phyloP scores from a whole-genome alignment of 176 grass and related monocot species.

The Pontederia crassipes region DNA sequence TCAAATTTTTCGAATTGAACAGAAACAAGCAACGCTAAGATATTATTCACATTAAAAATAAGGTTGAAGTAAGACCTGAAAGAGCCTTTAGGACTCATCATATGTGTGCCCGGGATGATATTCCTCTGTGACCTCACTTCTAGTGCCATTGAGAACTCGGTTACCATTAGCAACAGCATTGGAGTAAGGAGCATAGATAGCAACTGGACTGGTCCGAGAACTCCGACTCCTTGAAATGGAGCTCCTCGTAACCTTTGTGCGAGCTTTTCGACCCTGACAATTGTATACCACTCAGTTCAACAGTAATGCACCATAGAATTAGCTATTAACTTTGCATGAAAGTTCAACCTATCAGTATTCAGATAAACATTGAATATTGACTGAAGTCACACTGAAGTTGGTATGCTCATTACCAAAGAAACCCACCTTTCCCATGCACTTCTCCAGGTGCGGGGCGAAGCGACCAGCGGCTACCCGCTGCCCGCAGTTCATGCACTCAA shows the following conservation, averaged over 20 bases:
- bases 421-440: slow-evolving; percentile 97
- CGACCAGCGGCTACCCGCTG: slow-evolving; percentile 62
- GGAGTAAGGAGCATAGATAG: slow-evolving; percentile 48
- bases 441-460: slow-evolving; percentile 93
- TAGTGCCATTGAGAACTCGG: slow-evolving; percentile 35
- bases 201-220: slow-evolving; percentile 34
- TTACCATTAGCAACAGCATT: slow-evolving; percentile 11
- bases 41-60: background rate
- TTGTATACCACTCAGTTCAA: background rate
- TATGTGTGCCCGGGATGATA: slow-evolving; percentile 32
- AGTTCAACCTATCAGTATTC: background rate
- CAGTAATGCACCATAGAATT: background rate
- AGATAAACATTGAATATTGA: background rate
- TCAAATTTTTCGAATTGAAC: too few species aligned
- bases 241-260: slow-evolving; percentile 61
- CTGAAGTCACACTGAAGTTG: background rate
- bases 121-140: slow-evolving; percentile 22
- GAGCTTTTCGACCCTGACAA: slow-evolving; percentile 75
- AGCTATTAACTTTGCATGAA: background rate
- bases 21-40: too few species aligned
- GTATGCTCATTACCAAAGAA: background rate
- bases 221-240: slow-evolving; percentile 52
- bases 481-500: slow-evolving; percentile 92
- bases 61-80: background rate
- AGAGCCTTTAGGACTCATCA: slow-evolving; percentile 32